Evolutionary conservation across 352 stramenopile genomes (phyloP).

Genomic region (Paralagenidium karlingii): DNA sequence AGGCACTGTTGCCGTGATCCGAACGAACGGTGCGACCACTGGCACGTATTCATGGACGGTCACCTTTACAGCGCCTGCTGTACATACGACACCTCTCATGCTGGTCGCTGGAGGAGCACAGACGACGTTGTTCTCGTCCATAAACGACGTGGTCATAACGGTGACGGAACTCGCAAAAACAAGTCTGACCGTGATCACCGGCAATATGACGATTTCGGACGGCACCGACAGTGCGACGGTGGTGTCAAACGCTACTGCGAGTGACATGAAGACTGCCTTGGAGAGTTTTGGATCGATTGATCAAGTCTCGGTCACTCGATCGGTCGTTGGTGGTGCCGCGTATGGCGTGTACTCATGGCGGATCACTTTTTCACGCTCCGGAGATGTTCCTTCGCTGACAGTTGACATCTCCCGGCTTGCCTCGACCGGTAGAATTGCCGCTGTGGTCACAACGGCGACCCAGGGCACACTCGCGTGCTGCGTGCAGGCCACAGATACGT

Average conservation of each 20-base stretch:
- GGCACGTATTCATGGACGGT: conserved; percentile 10
- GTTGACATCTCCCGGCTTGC: conserved; percentile 6
- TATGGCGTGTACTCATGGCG: conserved; percentile 8
- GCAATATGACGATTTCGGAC: conserved; percentile 4
- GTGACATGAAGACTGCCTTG: conserved; percentile 2
- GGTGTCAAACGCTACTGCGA: conserved; percentile 2
- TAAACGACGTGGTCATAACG: conserved; percentile 5
- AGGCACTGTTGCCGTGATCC: conserved; percentile 3
- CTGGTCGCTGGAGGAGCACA: conserved; percentile 9
- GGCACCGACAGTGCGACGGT: conserved; percentile 1
- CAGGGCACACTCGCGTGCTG: conserved; percentile 6
- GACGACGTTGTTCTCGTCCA: conserved; percentile 8
- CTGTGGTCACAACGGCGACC: conserved; percentile 2
- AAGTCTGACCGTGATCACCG: conserved; percentile 2
- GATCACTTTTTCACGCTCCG: conserved; percentile 14
- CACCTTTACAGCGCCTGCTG: conserved; percentile 10
- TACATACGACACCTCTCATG: conserved; percentile 6
- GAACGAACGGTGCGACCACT: conserved; percentile 3
- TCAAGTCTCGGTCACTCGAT: conserved; percentile 1
- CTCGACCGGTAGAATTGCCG: conserved; percentile 3
- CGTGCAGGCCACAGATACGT: conserved; percentile 1
- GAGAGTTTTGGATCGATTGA: neutral
- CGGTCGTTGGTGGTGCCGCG: conserved; percentile 1
- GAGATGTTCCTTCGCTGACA: conserved; percentile 8
- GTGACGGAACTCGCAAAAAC: conserved; percentile 5